Conservation (phyloP, 108 stramenopile genomes). For the Heterococcus sp. region DNA sequence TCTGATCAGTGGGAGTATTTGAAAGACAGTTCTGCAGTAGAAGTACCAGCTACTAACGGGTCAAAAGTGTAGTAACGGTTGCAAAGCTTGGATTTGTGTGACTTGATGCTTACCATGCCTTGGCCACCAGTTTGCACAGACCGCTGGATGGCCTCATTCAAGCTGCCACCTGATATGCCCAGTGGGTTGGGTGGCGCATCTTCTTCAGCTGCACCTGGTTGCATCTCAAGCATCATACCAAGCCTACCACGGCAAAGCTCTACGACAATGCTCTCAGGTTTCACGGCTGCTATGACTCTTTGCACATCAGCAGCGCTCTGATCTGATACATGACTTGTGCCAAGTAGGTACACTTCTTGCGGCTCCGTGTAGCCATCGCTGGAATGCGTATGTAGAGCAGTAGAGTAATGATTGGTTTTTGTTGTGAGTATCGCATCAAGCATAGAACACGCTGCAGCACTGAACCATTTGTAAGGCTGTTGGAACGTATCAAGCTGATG, state of each 20-base stretch:
- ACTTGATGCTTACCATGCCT: not conserved
- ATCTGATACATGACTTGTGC: constrained; percentile 37
- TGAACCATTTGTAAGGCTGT: not conserved
- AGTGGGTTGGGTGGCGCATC: constrained; percentile 5
- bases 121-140: not conserved
- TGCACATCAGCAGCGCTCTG: constrained; percentile 15
- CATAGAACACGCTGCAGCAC: not conserved
- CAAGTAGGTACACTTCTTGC: constrained; percentile 24
- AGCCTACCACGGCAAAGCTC: constrained; percentile 29
- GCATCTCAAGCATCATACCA: constrained; percentile 22
- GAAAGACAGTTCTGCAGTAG: too few species aligned
- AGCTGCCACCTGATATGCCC: constrained; percentile 21
- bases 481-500: not conserved
- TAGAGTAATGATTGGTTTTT: not conserved
- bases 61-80: too few species aligned
- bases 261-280: constrained; percentile 37
- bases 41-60: too few species aligned
- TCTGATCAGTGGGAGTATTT: too few species aligned
- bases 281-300: constrained; percentile 20
- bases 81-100: too few species aligned
- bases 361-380: constrained; percentile 39
- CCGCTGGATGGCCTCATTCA: constrained; percentile 15
- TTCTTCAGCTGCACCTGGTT: constrained; percentile 9
- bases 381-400: not conserved
- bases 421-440: not conserved